phyloP scores from a whole-genome alignment of 2,329 filamentous ascomycete genomes.

The Aspergillus aculeatinus region DNA sequence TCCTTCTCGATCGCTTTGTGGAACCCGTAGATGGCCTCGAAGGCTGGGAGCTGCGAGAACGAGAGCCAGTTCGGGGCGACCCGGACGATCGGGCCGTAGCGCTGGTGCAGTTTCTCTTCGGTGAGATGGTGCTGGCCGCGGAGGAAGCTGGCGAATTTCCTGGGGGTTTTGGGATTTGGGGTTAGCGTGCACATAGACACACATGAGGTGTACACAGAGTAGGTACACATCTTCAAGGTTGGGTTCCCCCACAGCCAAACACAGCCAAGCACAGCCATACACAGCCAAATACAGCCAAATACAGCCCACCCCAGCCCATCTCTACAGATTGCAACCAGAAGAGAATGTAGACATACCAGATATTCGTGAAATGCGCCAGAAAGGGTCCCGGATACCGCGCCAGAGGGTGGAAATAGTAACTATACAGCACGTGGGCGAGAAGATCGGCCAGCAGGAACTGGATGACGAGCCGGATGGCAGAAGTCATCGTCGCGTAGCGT shows the following conservation, averaged over 20 bases:
- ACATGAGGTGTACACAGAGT: too few species aligned
- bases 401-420: conserved; percentile 52
- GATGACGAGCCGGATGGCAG: not conserved
- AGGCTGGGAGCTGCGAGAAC: conserved; percentile 15
- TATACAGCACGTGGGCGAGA: conserved; percentile 13
- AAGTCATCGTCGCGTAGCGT: not conserved
- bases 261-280: too few species aligned
- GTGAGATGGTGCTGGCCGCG: conserved; percentile 15
- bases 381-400: conserved; percentile 66
- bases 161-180: too few species aligned
- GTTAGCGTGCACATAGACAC: too few species aligned
- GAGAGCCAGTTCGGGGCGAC: conserved; percentile 23
- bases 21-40: conserved; percentile 21
- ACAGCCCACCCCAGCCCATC: too few species aligned
- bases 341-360: conserved; percentile 7
- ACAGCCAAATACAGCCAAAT: too few species aligned
- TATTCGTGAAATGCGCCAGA: conserved; percentile 43
- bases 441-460: conserved; percentile 1
- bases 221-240: too few species aligned
- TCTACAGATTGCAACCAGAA: not conserved
- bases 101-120: conserved; percentile 18
- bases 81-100: conserved; percentile 18
- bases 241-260: too few species aligned
- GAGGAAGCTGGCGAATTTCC: conserved; percentile 12
- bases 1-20: conserved; percentile 21